Evolutionary conservation across 768 basidiomycete genomes (phyloP).

Genomic region (Lactifluus piperatus): DNA sequence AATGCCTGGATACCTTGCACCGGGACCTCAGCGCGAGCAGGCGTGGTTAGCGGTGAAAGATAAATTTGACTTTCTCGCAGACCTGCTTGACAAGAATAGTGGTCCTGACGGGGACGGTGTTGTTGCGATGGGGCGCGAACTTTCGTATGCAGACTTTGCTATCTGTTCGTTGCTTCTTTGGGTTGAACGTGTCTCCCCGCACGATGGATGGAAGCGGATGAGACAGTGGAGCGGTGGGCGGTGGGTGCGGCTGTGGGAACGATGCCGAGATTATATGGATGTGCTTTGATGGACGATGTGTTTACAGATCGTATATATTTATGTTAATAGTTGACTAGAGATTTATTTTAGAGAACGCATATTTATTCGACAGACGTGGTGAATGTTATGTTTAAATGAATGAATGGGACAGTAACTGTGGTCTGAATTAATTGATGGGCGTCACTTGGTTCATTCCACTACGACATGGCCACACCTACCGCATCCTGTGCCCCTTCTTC

Average conservation of each 20-base stretch:
- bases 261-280: conserved; percentile 62
- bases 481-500: conserved; percentile 64
- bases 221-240: conserved; percentile 60
- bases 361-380: not conserved
- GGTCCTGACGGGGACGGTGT: conserved; percentile 52
- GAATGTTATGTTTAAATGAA: not conserved
- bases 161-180: conserved; percentile 64
- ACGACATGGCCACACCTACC: conserved; percentile 26
- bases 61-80: conserved; percentile 57
- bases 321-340: not conserved
- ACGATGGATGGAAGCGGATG: conserved; percentile 65
- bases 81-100: conserved; percentile 58
- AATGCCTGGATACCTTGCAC: conserved; percentile 19
- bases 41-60: conserved; percentile 57
- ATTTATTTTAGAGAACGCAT: not conserved
- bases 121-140: conserved; percentile 55
- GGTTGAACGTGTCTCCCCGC: conserved; percentile 65
- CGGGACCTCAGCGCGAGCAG: conserved; percentile 46
- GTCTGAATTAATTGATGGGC: not conserved
- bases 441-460: conserved; percentile 1
- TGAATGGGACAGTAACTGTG: not conserved
- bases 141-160: conserved; percentile 68
- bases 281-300: conserved; percentile 35
- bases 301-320: not conserved
- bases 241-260: conserved; percentile 54